These are phyloP conservation scores for Ploettnerulaceae sp. DNA, from an alignment of 2,329 filamentous ascomycete genomes.

Conservation along the genomic window DNA sequence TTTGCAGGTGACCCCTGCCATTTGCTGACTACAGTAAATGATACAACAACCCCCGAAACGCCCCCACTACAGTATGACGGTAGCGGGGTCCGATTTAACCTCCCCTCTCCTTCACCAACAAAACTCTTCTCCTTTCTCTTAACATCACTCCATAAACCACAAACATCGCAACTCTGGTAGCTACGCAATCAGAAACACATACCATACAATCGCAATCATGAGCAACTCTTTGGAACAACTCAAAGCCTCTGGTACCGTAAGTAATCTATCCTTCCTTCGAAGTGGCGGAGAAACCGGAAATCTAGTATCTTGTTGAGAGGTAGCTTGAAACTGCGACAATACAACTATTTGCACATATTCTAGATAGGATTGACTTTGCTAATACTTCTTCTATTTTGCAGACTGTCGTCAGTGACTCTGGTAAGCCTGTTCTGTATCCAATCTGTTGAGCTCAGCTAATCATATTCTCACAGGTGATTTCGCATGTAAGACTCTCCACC, in stretches of 20 bases:
- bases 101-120: too few relatives aligned
- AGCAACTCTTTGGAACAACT: constrained; percentile 90
- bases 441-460: constrained; percentile 19
- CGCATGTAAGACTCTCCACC: constrained; percentile 56
- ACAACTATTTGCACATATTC: neutral
- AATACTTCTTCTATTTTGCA: constrained; percentile 37
- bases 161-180: too few relatives aligned
- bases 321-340: neutral
- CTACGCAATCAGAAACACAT: too few relatives aligned
- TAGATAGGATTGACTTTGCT: constrained; percentile 13
- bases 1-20: too few relatives aligned
- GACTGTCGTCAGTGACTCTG: constrained; percentile 96
- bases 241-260: constrained; percentile 92
- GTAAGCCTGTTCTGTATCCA: constrained; percentile 45
- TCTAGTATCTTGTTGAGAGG: constrained; percentile 12
- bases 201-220: constrained; percentile 50
- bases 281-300: constrained; percentile 14
- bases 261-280: constrained; percentile 43
- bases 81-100: too few relatives aligned
- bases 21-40: too few relatives aligned
- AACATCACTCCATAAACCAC: too few relatives aligned
- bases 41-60: too few relatives aligned
- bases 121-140: too few relatives aligned
- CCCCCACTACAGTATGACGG: too few relatives aligned
- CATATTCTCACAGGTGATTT: constrained; percentile 61